These are phyloP conservation scores for Diaporthe ampelina DNA, from an alignment of 2,329 filamentous ascomycete genomes.

Conservation along the genomic window DNA sequence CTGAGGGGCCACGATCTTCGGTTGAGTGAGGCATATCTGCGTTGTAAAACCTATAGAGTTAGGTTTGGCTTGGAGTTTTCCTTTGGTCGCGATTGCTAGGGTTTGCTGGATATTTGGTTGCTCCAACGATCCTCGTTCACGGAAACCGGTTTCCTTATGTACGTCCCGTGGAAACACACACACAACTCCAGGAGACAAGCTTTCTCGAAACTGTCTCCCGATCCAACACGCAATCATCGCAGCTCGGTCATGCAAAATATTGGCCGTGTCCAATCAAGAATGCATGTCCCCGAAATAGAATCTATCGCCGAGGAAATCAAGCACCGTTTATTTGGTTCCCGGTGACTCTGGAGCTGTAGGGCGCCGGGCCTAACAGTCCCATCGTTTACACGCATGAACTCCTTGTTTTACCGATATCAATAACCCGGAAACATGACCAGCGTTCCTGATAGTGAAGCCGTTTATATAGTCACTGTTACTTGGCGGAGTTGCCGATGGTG, in stretches of 20 bases:
- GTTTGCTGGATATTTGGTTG: neutral
- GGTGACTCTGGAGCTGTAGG: neutral
- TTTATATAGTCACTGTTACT: neutral
- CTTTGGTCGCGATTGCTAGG: neutral
- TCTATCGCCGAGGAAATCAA: conserved; percentile 1
- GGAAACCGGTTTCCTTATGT: neutral
- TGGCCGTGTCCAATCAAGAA: neutral
- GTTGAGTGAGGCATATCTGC: conserved; percentile 7
- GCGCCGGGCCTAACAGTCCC: neutral
- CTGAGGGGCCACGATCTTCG: neutral
- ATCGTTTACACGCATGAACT: neutral
- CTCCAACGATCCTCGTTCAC: neutral
- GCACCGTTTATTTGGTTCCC: neutral
- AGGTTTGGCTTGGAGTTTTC: neutral
- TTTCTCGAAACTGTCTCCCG: neutral
- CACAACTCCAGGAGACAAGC: neutral
- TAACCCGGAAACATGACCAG: neutral
- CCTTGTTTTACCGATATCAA: neutral
- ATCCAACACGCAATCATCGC: neutral
- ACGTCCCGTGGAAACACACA: neutral
- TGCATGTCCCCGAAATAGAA: neutral
- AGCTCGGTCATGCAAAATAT: neutral
- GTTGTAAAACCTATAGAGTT: neutral
- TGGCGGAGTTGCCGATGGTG: neutral
- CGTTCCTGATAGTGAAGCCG: neutral